Evolutionary conservation across 495 filamentous ascomycete species (phyloP).

Genomic region (Xylaria cubensis): DNA sequence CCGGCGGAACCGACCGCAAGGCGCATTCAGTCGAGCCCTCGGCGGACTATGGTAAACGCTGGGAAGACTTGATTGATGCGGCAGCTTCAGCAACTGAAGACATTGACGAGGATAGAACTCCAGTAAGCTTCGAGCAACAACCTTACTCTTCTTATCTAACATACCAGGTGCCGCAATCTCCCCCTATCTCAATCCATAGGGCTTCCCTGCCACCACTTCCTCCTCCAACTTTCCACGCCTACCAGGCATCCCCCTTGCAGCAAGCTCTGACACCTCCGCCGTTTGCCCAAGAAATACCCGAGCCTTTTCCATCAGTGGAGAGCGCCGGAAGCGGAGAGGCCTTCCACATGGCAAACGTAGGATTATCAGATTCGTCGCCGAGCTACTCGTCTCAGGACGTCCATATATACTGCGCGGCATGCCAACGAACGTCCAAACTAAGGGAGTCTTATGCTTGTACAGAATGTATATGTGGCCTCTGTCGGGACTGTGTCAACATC

Average conservation of each 20-base stretch:
- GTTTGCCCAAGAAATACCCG: conserved; percentile 67
- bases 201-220: conserved; percentile 77
- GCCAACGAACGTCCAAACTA: conserved; percentile 73
- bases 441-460: conserved; percentile 89
- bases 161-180: conserved; percentile 70
- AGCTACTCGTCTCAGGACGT: conserved; percentile 65
- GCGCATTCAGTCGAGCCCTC: conserved; percentile 84
- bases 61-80: conserved; percentile 94
- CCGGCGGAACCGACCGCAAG: conserved; percentile 78
- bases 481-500: conserved; percentile 81
- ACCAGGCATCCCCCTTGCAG: conserved; percentile 85
- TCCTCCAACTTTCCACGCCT: conserved; percentile 70
- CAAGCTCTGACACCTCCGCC: conserved; percentile 84
- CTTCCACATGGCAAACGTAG: conserved; percentile 66
- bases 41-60: conserved; percentile 80
- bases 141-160: conserved; percentile 47
- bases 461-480: conserved; percentile 91
- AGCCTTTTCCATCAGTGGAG: conserved; percentile 88
- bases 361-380: conserved; percentile 62
- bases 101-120: conserved; percentile 83
- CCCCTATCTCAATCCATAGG: conserved; percentile 71
- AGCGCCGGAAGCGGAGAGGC: conserved; percentile 65
- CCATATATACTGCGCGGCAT: conserved; percentile 88
- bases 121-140: conserved; percentile 61
- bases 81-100: conserved; percentile 91